Percentiles rank a stretch among this genome's conserved stretches.
Evolutionary conservation across 306 rosid species (phyloP).

Genomic region (Rubus parviflorus): DNA sequence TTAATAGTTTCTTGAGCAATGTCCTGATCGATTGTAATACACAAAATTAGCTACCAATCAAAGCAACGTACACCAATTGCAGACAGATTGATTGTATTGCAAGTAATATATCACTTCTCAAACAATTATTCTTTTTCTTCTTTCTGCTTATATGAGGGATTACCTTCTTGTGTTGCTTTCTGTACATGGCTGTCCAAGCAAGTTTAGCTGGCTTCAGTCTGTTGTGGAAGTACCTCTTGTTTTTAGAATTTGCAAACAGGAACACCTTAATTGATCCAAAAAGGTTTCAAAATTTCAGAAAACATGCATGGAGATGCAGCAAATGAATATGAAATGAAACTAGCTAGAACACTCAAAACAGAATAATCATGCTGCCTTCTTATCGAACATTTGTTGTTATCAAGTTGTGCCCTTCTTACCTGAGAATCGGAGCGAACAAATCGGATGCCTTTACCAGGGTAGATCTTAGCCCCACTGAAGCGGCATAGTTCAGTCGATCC

Average conservation of each 20-base stretch:
- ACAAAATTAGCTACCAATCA: background rate
- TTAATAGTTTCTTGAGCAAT: background rate
- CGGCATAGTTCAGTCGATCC: conserved; percentile 76
- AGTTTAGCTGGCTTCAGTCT: conserved; percentile 76
- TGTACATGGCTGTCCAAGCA: conserved; percentile 71
- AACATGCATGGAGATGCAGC: background rate
- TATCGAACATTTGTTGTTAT: background rate
- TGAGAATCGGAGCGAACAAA: conserved; percentile 71
- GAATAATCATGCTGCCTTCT: background rate
- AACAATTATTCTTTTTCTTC: background rate
- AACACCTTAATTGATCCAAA: conserved; percentile 48
- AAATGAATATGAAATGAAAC: background rate
- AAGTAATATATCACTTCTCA: background rate
- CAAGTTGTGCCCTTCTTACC: conserved; percentile 26
- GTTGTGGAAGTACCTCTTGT: conserved; percentile 71
- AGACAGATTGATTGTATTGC: background rate
- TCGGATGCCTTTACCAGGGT: conserved; percentile 69
- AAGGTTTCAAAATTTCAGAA: background rate
- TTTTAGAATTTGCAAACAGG: conserved; percentile 67
- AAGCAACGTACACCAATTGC: background rate
- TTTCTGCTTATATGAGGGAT: background rate
- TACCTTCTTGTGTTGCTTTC: conserved; percentile 83
- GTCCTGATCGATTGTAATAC: background rate
- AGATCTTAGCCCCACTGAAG: conserved; percentile 73
- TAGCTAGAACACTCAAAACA: background rate